These are phyloP conservation scores for Leccinum colubrinum DNA, from an alignment of 1,284 basidiomycete genomes.

Conservation along the genomic window DNA sequence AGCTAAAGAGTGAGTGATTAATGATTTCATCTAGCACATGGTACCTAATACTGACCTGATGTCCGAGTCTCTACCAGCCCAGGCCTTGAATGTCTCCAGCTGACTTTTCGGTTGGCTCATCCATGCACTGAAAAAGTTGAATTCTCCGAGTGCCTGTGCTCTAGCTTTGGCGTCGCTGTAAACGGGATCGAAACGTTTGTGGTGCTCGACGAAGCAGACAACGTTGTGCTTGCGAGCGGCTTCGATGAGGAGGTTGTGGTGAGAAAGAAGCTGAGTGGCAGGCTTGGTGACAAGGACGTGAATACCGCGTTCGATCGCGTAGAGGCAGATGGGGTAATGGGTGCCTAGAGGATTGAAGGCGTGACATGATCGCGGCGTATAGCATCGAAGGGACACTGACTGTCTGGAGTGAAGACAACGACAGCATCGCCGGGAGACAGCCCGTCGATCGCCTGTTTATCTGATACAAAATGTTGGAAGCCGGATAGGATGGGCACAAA, in stretches of 20 bases:
- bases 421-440: conserved; percentile 83
- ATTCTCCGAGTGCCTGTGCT: conserved; percentile 79
- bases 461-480: conserved; percentile 38
- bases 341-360: conserved; percentile 50
- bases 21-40: neutral
- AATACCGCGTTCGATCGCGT: conserved; percentile 80
- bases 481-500: conserved; percentile 1
- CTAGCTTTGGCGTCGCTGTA: conserved; percentile 87
- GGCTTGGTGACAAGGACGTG: conserved; percentile 94
- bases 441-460: conserved; percentile 83
- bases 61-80: conserved; percentile 93
- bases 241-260: conserved; percentile 78
- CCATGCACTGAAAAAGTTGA: conserved; percentile 90
- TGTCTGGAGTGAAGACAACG: conserved; percentile 86
- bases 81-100: conserved; percentile 90
- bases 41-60: conserved; percentile 55
- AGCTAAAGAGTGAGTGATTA: conserved; percentile 44
- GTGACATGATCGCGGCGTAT: neutral
- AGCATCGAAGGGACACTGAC: conserved; percentile 41
- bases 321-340: conserved; percentile 82
- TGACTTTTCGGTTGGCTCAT: conserved; percentile 97
- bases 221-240: conserved; percentile 79
- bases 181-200: conserved; percentile 88
- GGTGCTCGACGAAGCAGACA: conserved; percentile 90
- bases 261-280: conserved; percentile 80